Conservation (phyloP, 345 rosid genomes). For the Hibiscus syriacus region DNA sequence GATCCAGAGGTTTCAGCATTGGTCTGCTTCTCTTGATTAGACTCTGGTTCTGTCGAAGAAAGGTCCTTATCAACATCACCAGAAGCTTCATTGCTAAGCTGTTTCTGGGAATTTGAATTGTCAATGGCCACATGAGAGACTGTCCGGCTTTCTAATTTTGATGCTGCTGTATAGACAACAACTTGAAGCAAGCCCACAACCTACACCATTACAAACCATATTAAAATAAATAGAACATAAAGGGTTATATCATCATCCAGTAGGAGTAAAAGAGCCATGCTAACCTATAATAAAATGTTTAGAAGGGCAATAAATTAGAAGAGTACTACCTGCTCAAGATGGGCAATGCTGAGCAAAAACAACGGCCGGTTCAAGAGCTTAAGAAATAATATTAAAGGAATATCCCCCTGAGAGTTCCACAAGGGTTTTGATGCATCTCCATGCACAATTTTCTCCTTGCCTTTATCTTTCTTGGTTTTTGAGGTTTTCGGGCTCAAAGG, state of each 20-base stretch:
- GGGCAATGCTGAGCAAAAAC: slow-evolving; percentile 63
- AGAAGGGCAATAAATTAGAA: neutral
- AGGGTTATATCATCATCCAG: neutral
- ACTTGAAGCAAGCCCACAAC: slow-evolving; percentile 81
- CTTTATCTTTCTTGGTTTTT: slow-evolving; percentile 48
- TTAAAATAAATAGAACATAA: neutral
- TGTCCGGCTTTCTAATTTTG: slow-evolving; percentile 47
- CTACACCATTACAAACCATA: slow-evolving; percentile 34
- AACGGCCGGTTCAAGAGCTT: slow-evolving; percentile 79
- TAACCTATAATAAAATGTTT: neutral
- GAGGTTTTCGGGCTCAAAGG: slow-evolving; percentile 24
- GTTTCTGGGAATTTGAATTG: slow-evolving; percentile 36
- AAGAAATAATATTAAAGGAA: slow-evolving; percentile 73
- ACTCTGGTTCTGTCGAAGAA: slow-evolving; percentile 23
- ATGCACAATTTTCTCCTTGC: slow-evolving; percentile 61
- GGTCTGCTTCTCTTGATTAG: slow-evolving; percentile 28
- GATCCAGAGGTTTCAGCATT: slow-evolving; percentile 36
- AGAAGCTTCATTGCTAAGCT: slow-evolving; percentile 35
- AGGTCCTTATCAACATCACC: slow-evolving; percentile 44
- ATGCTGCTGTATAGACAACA: slow-evolving; percentile 55
- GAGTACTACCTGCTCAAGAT: slow-evolving; percentile 66
- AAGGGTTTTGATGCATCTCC: slow-evolving; percentile 27
- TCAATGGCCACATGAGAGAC: slow-evolving; percentile 27
- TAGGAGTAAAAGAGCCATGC: neutral
- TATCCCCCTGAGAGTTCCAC: slow-evolving; percentile 30